Conservation (phyloP, 352 stramenopile species). For the Pythium scleroteichum region DNA sequence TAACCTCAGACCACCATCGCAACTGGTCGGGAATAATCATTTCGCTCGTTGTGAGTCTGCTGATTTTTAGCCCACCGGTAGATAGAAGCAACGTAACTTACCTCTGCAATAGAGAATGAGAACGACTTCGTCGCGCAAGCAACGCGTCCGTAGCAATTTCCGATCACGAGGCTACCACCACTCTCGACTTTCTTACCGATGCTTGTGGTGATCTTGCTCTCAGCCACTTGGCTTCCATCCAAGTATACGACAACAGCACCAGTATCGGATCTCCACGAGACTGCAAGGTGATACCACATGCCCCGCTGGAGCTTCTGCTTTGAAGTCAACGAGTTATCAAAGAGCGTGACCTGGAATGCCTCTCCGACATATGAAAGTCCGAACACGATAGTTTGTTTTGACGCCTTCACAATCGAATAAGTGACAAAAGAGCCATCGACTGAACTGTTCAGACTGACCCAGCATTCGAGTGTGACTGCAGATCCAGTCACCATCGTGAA, state of each 20-base stretch:
- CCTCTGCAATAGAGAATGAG: constrained; percentile 50
- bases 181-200: constrained; percentile 19
- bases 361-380: constrained; percentile 23
- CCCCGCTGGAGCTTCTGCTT: constrained; percentile 10
- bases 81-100: constrained; percentile 28
- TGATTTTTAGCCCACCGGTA: too few species aligned
- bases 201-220: constrained; percentile 7
- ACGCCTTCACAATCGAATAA: constrained; percentile 19
- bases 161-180: constrained; percentile 34
- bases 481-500: constrained; percentile 20
- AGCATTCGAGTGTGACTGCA: constrained; percentile 32
- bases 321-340: constrained; percentile 25
- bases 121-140: constrained; percentile 41
- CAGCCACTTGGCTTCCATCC: constrained; percentile 15
- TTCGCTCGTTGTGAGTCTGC: too few species aligned
- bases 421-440: constrained; percentile 34
- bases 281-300: constrained; percentile 31
- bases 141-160: constrained; percentile 39
- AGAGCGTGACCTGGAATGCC: constrained; percentile 26
- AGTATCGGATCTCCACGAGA: constrained; percentile 18
- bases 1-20: constrained; percentile 34
- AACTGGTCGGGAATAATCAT: too few species aligned
- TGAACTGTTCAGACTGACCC: constrained; percentile 19
- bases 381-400: constrained; percentile 15
- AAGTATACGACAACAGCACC: constrained; percentile 21